phyloP scores from a whole-genome alignment of 2,329 filamentous ascomycete species.

The Colletotrichum horii region DNA sequence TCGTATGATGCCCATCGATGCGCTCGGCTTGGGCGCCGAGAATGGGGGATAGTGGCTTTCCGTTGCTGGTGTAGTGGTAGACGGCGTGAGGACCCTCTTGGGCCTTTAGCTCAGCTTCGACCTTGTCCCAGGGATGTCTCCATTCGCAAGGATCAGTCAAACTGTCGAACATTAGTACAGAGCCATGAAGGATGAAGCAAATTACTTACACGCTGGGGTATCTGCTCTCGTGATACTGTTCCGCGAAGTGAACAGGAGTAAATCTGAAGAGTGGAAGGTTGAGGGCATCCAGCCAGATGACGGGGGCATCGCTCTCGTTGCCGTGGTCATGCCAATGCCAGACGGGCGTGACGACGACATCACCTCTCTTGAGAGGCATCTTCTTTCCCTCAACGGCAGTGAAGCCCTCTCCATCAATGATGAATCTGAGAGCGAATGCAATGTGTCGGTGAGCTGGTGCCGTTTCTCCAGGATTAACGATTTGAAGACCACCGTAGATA shows the following conservation, averaged over 20 bases:
- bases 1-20: slow-evolving; percentile 36
- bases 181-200: neutral
- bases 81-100: slow-evolving; percentile 30
- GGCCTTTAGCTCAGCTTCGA: slow-evolving; percentile 43
- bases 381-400: slow-evolving; percentile 61
- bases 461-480: slow-evolving; percentile 61
- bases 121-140: slow-evolving; percentile 48
- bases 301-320: slow-evolving; percentile 57
- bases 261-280: slow-evolving; percentile 57
- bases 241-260: slow-evolving; percentile 58
- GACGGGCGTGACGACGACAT: slow-evolving; percentile 61
- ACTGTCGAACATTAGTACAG: neutral
- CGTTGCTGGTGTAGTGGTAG: slow-evolving; percentile 40
- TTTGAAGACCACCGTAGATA: slow-evolving; percentile 60
- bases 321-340: slow-evolving; percentile 68
- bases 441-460: slow-evolving; percentile 61
- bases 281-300: slow-evolving; percentile 64
- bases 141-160: slow-evolving; percentile 41
- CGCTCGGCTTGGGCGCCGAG: slow-evolving; percentile 55
- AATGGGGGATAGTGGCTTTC: slow-evolving; percentile 43
- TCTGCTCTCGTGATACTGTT: slow-evolving; percentile 50
- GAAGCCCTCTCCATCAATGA: slow-evolving; percentile 62
- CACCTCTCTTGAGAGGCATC: slow-evolving; percentile 55
- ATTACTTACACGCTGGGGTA: slow-evolving; percentile 50
- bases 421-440: slow-evolving; percentile 62